Base-by-base conservation (phyloP, 2,329 filamentous ascomycete genomes). In the Venturia nashicola region DNA sequence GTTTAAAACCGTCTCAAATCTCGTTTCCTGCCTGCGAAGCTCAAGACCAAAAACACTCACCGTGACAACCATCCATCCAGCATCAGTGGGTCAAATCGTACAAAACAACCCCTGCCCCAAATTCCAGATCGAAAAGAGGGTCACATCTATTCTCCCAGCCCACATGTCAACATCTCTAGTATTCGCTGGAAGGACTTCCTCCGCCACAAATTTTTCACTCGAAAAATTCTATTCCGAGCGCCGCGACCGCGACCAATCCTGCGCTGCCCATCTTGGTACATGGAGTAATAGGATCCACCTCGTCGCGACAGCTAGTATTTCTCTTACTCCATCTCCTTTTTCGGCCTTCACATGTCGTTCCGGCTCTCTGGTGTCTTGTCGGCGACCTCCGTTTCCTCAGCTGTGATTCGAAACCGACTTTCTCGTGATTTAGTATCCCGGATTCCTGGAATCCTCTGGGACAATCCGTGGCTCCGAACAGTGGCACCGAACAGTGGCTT, bases 231-330 rank as follows among this genome's bases (percentile, higher is more conserved):
- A 20, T 16, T 12, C 51, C 61, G 61, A 55, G 20, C 34, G 32
- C 32, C 51, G 46, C 36, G 36, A 8, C 7, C 36, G 36, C 11
- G 5, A 39, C 2, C 23, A 42, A 62, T 34, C 23, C n/a, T 51
- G 60, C 60, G 34, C 40, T 18, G 48, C 18, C 27, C 5, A 48
- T 36, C 18, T 2, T 8, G 2, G 46, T 27, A 32, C 23, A 62
- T 63, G 48, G 61, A 63, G 61, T 59, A 63, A 63, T 57, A 54
- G 51, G 46, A 55, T 63, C 46, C 61, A 55, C 61, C 51, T 9
- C 34, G 23, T 57, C 12, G 32, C n/a, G 12, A n/a, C 43, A 12
- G 12, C 36, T 42, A 42, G 43, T 34, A 36, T 63, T 63, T 63
- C 61, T 63, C 32, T 63, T 63, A 63, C 61, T 63, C 61, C 2